phyloP scores from a whole-genome alignment of 192 early-diverging fungal genomes.

The Entomortierella parvispora region DNA sequence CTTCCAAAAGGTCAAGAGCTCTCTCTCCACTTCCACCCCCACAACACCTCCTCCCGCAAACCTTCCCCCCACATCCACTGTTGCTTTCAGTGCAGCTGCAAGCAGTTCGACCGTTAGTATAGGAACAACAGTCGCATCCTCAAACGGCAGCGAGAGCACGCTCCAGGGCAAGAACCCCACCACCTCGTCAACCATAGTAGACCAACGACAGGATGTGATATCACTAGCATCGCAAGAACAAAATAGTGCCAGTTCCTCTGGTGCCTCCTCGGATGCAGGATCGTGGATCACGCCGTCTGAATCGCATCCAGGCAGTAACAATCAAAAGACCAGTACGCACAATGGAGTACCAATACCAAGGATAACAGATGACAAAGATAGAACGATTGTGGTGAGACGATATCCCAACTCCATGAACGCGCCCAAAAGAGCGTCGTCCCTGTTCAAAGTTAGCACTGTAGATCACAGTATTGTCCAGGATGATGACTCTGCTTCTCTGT shows the following conservation, averaged over 20 bases:
- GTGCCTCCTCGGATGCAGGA: constrained; percentile 9
- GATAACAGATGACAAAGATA: constrained; percentile 13
- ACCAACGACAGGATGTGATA: too few relatives aligned
- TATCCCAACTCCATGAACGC: constrained; percentile 2
- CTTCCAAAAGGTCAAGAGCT: constrained; percentile 62
- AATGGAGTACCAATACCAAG: neutral
- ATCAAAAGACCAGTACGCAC: neutral
- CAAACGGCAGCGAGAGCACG: neutral
- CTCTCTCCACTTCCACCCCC: constrained; percentile 31
- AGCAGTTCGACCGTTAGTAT: neutral
- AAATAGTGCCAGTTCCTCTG: neutral
- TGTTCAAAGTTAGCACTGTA: constrained; percentile 46
- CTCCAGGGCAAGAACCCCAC: too few relatives aligned
- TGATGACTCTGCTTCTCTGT: constrained; percentile 28
- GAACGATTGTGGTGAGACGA: constrained; percentile 4
- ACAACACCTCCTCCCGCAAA: neutral
- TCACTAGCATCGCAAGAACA: neutral
- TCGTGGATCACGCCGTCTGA: constrained; percentile 15
- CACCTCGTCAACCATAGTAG: too few relatives aligned
- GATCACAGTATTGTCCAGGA: constrained; percentile 39
- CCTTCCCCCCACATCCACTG: constrained; percentile 1
- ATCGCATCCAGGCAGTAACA: neutral
- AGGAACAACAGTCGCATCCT: neutral
- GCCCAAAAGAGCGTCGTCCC: constrained; percentile 38
- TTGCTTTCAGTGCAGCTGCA: neutral